These are phyloP conservation scores for Cadophora sp. DNA, from an alignment of 2,329 filamentous ascomycete genomes.

Conservation along the genomic window DNA sequence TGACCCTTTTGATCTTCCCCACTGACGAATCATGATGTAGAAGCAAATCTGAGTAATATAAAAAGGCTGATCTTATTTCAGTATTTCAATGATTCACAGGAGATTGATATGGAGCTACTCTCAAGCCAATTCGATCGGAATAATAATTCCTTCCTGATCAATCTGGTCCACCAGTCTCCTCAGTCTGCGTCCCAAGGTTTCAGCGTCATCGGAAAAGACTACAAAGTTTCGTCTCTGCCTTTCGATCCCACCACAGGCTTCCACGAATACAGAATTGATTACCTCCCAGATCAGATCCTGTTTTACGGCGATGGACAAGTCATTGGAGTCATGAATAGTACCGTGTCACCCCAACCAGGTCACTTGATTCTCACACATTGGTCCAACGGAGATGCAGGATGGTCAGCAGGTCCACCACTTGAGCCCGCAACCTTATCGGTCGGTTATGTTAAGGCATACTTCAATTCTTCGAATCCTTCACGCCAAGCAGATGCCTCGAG, in stretches of 20 bases:
- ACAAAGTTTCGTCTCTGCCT: conserved; percentile 61
- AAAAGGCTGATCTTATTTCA: conserved; percentile 44
- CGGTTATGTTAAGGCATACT: conserved; percentile 78
- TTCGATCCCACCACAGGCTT: conserved; percentile 71
- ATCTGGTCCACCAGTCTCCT: conserved; percentile 77
- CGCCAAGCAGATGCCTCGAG: conserved; percentile 47
- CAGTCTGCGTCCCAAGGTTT: conserved; percentile 64
- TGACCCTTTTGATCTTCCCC: not conserved
- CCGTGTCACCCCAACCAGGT: conserved; percentile 65
- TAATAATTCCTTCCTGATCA: conserved; percentile 63
- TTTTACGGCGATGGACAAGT: conserved; percentile 72
- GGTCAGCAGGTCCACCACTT: conserved; percentile 74
- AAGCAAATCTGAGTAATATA: not conserved
- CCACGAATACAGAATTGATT: conserved; percentile 85
- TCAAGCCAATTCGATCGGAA: conserved; percentile 65
- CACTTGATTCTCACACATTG: conserved; percentile 76
- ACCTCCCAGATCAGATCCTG: conserved; percentile 63
- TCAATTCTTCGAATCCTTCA: conserved; percentile 66
- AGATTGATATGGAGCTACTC: conserved; percentile 83
- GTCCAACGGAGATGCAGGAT: conserved; percentile 76
- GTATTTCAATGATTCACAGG: conserved; percentile 81
- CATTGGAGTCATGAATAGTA: conserved; percentile 62
- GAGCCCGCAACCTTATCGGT: conserved; percentile 68
- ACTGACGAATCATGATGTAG: not conserved
- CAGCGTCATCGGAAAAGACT: conserved; percentile 66